phyloP scores from a whole-genome alignment of 257 asterid genomes.

The Buddleja alternifolia region DNA sequence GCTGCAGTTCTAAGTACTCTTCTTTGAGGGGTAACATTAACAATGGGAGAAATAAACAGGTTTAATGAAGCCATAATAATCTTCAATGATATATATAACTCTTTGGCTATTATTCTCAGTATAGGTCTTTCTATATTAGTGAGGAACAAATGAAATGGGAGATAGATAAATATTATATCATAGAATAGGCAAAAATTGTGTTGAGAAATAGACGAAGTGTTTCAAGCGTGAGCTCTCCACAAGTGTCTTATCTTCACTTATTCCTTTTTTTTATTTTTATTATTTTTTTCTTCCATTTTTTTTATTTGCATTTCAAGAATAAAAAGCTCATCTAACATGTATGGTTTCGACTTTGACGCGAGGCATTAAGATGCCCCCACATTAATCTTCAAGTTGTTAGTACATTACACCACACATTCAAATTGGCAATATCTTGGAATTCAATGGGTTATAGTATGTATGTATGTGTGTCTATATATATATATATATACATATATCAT shows the following conservation, averaged over 20 bases:
- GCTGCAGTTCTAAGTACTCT: conserved; percentile 60
- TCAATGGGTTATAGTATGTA: background rate
- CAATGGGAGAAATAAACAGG: conserved; percentile 58
- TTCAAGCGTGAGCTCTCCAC: conserved; percentile 74
- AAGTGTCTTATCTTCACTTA: conserved; percentile 69
- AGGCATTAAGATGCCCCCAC: background rate
- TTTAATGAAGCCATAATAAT: conserved; percentile 87
- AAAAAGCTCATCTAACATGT: conserved; percentile 32
- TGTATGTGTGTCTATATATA: too few relatives aligned
- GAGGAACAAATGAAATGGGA: conserved; percentile 1
- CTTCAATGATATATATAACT: too few relatives aligned
- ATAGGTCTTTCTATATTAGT: background rate
- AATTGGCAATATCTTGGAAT: conserved; percentile 18
- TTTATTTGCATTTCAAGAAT: conserved; percentile 5
- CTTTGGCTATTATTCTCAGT: conserved; percentile 3
- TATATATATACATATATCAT: too few relatives aligned
- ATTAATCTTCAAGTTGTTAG: conserved; percentile 7
- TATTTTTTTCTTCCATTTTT: background rate
- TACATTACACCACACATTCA: conserved; percentile 25
- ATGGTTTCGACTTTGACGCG: conserved; percentile 44
- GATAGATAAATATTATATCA: background rate
- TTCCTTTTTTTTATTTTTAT: background rate
- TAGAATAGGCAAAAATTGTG: conserved; percentile 30
- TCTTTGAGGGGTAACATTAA: conserved; percentile 55
- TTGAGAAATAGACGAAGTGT: conserved; percentile 42